These are phyloP conservation scores for Trichoderma gracile DNA, from an alignment of 2,329 filamentous ascomycete genomes.

Conservation along the genomic window DNA sequence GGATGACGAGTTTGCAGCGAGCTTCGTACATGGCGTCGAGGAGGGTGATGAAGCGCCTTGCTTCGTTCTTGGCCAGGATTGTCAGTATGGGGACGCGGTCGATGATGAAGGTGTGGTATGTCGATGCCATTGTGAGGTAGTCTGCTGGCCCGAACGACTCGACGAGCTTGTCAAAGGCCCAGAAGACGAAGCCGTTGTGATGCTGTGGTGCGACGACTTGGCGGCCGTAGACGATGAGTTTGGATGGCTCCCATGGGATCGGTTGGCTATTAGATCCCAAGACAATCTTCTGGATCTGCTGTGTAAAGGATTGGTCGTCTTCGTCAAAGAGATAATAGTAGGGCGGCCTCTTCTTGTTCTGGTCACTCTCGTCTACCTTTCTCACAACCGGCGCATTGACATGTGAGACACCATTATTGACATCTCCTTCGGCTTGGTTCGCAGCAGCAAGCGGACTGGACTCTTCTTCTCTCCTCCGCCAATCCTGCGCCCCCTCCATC, in stretches of 20 bases:
- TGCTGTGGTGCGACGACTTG: conserved; percentile 60
- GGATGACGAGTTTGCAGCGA: conserved; percentile 72
- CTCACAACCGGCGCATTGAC: neutral
- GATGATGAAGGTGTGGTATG: conserved; percentile 75
- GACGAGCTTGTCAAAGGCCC: conserved; percentile 70
- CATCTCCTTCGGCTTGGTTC: neutral
- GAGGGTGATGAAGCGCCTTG: conserved; percentile 75
- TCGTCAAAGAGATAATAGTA: conserved; percentile 36
- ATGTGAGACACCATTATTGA: neutral
- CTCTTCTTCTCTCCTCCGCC: conserved; percentile 57
- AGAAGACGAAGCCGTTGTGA: conserved; percentile 58
- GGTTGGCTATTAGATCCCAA: conserved; percentile 28
- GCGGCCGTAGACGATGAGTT: conserved; percentile 62
- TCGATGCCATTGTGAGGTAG: conserved; percentile 78
- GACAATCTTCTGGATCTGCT: conserved; percentile 31
- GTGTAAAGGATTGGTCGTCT: conserved; percentile 36
- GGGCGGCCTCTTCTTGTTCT: conserved; percentile 33
- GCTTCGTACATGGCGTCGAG: conserved; percentile 80
- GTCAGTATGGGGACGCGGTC: conserved; percentile 69
- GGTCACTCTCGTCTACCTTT: conserved; percentile 17
- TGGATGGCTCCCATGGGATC: conserved; percentile 46
- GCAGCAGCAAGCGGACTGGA: conserved; percentile 21
- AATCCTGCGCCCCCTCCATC: conserved; percentile 75
- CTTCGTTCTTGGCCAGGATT: conserved; percentile 74
- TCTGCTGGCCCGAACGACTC: conserved; percentile 73